phyloP scores from a whole-genome alignment of 176 grass and related monocot genomes.

The Phoenix roebelenii region DNA sequence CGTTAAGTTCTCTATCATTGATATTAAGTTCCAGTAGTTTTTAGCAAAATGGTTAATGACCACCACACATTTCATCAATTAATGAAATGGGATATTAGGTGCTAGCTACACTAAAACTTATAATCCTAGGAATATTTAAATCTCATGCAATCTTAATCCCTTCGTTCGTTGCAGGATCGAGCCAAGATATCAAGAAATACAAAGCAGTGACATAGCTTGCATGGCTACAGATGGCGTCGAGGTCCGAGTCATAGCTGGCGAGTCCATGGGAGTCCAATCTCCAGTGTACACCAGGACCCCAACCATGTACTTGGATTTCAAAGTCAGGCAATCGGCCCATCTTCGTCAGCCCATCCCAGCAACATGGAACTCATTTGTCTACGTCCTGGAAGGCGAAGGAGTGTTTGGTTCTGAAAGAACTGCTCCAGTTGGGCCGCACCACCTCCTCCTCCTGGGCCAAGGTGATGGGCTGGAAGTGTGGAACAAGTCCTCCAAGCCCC shows the following conservation, averaged over 20 bases:
- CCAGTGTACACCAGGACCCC: conserved; percentile 75
- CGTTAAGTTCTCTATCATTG: too few species aligned
- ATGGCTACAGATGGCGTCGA: conserved; percentile 45
- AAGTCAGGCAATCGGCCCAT: conserved; percentile 35
- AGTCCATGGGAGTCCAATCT: conserved; percentile 59
- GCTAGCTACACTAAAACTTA: too few species aligned
- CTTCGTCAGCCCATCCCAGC: conserved; percentile 48
- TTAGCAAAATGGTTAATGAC: too few species aligned
- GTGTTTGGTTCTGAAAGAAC: conserved; percentile 46
- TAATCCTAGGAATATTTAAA: too few species aligned
- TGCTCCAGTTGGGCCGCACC: conserved; percentile 39
- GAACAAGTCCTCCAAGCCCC: conserved; percentile 46
- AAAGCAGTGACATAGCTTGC: conserved; percentile 70
- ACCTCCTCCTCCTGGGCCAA: conserved; percentile 50
- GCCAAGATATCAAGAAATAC: conserved; percentile 86
- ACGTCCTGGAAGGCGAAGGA: conserved; percentile 74
- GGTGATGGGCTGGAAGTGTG: conserved; percentile 65
- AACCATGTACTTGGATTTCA: conserved; percentile 97
- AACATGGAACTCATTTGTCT: conserved; percentile 74
- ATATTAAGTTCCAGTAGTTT: too few species aligned
- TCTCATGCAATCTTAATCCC: too few species aligned
- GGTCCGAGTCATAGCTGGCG: conserved; percentile 77
- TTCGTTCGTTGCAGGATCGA: conserved; percentile 41
- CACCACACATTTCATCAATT: too few species aligned
- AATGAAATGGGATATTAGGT: too few species aligned